These are phyloP conservation scores for Colletotrichum theobromicola DNA, from an alignment of 2,329 filamentous ascomycete genomes.

Conservation along the genomic window DNA sequence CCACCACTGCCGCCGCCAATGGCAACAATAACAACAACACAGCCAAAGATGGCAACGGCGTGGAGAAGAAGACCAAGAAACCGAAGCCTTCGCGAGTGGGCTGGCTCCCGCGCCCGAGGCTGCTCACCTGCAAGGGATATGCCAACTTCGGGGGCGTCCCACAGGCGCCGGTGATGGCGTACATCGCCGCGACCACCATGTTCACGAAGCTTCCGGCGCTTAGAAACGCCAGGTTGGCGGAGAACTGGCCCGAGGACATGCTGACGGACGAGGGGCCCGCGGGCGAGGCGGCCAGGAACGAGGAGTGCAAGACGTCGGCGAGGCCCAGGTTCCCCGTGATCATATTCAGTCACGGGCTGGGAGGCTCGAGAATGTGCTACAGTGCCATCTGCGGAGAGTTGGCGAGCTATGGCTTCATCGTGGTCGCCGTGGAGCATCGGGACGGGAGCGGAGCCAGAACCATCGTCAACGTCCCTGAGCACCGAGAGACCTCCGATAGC, in stretches of 20 bases:
- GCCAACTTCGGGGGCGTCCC: slow-evolving; percentile 64
- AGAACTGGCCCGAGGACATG: slow-evolving; percentile 53
- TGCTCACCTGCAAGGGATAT: slow-evolving; percentile 63
- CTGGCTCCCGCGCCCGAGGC: slow-evolving; percentile 65
- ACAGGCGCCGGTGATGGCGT: slow-evolving; percentile 51
- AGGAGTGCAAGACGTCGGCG: slow-evolving; percentile 25
- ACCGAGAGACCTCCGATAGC: slow-evolving; percentile 37
- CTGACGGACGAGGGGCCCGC: slow-evolving; percentile 37
- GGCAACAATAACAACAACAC: background rate
- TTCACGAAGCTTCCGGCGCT: slow-evolving; percentile 70
- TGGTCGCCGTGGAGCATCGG: slow-evolving; percentile 68
- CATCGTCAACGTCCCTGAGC: slow-evolving; percentile 60
- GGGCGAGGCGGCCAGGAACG: slow-evolving; percentile 34
- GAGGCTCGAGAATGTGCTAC: slow-evolving; percentile 67
- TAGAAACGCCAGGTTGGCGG: slow-evolving; percentile 63
- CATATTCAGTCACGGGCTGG: slow-evolving; percentile 71
- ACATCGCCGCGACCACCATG: slow-evolving; percentile 62
- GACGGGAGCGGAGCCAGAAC: slow-evolving; percentile 68
- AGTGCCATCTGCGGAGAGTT: slow-evolving; percentile 69
- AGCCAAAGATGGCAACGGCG: background rate
- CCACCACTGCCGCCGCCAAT: background rate
- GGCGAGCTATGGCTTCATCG: slow-evolving; percentile 69
- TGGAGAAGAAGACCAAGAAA: background rate
- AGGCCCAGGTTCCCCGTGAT: slow-evolving; percentile 63
- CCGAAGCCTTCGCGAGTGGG: slow-evolving; percentile 56